Conservation (phyloP, 1,284 basidiomycete species). For the Rhizoctonia solani region DNA sequence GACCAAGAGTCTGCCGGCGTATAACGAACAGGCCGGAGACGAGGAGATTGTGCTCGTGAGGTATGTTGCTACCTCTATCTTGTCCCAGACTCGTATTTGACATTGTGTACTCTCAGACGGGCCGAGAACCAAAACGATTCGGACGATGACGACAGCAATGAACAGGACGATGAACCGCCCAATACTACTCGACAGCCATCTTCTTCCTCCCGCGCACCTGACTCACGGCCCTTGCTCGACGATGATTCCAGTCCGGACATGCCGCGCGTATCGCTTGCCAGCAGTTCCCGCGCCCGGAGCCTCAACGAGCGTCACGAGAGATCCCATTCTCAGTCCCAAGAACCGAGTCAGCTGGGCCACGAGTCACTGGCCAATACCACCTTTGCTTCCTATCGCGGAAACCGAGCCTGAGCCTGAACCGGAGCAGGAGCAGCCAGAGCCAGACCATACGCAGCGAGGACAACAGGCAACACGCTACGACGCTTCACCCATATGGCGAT, state of each 20-base stretch:
- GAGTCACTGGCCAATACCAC: neutral
- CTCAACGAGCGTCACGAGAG: neutral
- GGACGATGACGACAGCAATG: constrained; percentile 23
- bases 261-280: constrained; percentile 11
- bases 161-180: no score
- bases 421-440: constrained; percentile 4
- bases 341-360: neutral
- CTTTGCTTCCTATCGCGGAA: no score
- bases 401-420: no score
- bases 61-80: no score
- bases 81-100: neutral
- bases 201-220: no score
- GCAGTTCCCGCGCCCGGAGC: constrained; percentile 14
- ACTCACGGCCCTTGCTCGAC: constrained; percentile 29
- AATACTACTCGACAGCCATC: neutral
- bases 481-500: constrained; percentile 50
- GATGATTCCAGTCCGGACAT: constrained; percentile 24
- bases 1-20: constrained; percentile 69
- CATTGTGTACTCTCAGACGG: constrained; percentile 10
- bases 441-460: neutral
- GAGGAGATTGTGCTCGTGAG: constrained; percentile 73
- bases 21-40: constrained; percentile 79
- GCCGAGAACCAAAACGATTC: constrained; percentile 8
- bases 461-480: neutral
- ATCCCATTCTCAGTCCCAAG: neutral